Evolutionary conservation across 495 filamentous ascomycete species (phyloP).

Genomic region (Neurospora sp.): DNA sequence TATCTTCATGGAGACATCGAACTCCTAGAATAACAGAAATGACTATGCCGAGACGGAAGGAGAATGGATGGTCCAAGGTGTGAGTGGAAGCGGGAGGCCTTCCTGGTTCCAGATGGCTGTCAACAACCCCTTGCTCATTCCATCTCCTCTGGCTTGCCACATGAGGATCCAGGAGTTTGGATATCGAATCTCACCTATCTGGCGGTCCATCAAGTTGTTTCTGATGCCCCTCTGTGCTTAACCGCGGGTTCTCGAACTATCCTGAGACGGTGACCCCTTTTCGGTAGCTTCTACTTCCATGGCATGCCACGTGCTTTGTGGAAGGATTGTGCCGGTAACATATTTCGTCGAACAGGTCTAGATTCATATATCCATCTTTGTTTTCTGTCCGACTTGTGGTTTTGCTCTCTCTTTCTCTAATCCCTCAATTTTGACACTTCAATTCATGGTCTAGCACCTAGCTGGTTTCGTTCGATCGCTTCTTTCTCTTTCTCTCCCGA

Average conservation of each 20-base stretch:
- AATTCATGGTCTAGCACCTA: background rate
- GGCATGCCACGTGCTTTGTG: background rate
- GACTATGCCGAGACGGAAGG: conserved; percentile 10
- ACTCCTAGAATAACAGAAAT: background rate
- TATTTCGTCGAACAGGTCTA: conserved; percentile 5
- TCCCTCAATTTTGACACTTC: background rate
- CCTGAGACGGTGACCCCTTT: conserved; percentile 5
- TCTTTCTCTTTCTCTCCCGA: conserved; percentile 1
- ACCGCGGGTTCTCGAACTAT: background rate
- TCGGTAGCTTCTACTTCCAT: background rate
- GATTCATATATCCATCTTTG: conserved; percentile 6
- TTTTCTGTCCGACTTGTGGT: background rate
- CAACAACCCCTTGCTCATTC: background rate
- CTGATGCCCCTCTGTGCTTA: background rate
- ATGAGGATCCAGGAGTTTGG: background rate
- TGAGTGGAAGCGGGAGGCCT: background rate
- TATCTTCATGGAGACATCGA: background rate
- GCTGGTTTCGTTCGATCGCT: conserved; percentile 2
- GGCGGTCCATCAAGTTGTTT: background rate
- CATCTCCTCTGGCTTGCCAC: background rate
- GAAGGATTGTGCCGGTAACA: conserved; percentile 5
- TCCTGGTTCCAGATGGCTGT: background rate
- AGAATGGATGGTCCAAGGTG: conserved; percentile 14
- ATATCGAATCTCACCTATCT: background rate
- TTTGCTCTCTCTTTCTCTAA: conserved; percentile 1